A percentile compares a stretch with the other conserved stretches of the same genome.
Conservation (phyloP, 2,329 filamentous ascomycete species). For the Sclerotinia borealis region DNA sequence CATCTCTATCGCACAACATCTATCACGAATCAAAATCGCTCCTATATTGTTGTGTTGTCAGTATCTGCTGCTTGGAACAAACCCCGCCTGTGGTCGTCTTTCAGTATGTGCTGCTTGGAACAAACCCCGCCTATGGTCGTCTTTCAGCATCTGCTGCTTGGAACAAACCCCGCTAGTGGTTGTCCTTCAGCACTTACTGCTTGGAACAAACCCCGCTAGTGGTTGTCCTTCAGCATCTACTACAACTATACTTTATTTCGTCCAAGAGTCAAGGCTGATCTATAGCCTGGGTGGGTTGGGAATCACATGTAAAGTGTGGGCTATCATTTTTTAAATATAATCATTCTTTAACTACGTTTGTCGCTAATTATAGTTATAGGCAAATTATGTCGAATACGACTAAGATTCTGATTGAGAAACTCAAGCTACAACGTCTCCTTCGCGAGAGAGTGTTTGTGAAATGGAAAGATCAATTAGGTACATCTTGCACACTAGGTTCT, state of each 20-base stretch:
- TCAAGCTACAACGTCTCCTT: background rate
- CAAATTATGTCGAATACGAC: background rate
- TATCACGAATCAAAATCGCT: background rate
- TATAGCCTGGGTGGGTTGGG: background rate
- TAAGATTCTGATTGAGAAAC: background rate
- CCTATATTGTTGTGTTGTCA: background rate
- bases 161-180: too few relatives aligned
- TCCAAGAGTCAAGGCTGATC: background rate
- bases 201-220: background rate
- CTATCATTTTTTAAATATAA: background rate
- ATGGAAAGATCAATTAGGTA: background rate
- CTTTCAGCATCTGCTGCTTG: too few relatives aligned
- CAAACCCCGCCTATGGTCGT: too few relatives aligned
- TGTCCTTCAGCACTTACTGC: background rate
- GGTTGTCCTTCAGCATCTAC: background rate
- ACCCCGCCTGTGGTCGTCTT: too few relatives aligned
- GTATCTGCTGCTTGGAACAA: background rate
- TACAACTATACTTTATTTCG: background rate
- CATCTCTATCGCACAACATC: too few relatives aligned
- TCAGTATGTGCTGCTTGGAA: too few relatives aligned
- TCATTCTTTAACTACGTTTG: background rate
- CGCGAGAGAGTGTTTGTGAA: background rate
- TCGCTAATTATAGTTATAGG: background rate
- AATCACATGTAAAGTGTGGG: background rate
- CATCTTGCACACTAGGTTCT: background rate